Evolutionary conservation across 108 stramenopile species (phyloP).

Genomic region (Licmophora abbreviata): DNA sequence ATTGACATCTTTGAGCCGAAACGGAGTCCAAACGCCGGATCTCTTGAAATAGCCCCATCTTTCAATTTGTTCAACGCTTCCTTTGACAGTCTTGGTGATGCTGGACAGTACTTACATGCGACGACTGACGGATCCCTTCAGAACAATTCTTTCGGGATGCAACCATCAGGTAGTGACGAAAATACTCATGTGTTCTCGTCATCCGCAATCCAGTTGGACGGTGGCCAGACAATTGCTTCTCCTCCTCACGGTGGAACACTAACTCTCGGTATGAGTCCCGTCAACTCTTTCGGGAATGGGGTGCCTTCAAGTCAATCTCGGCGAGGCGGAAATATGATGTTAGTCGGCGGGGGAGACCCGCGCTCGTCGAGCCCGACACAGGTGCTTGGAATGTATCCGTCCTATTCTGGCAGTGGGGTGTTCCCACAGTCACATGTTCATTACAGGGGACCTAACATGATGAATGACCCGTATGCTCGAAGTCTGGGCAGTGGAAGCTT

Average conservation of each 20-base stretch:
- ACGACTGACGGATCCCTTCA: slow-evolving; percentile 48
- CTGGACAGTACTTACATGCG: slow-evolving; percentile 45
- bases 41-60: slow-evolving; percentile 60
- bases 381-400: slow-evolving; percentile 31
- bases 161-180: slow-evolving; percentile 24
- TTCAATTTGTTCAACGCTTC: slow-evolving; percentile 77
- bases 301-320: slow-evolving; percentile 9
- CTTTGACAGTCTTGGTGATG: slow-evolving; percentile 67
- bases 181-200: neutral
- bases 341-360: slow-evolving; percentile 22
- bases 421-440: slow-evolving; percentile 8
- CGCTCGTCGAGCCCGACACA: slow-evolving; percentile 35
- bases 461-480: neutral
- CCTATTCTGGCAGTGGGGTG: slow-evolving; percentile 18
- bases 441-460: slow-evolving; percentile 11
- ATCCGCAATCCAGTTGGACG: slow-evolving; percentile 45
- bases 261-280: slow-evolving; percentile 45
- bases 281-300: slow-evolving; percentile 45
- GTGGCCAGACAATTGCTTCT: slow-evolving; percentile 7
- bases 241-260: slow-evolving; percentile 14
- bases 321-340: slow-evolving; percentile 21
- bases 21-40: slow-evolving; percentile 45
- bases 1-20: slow-evolving; percentile 29
- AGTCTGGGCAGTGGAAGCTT: slow-evolving; percentile 2
- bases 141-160: slow-evolving; percentile 45